A percentile compares a stretch with the other conserved stretches of the same genome.
Conservation (phyloP, 768 basidiomycete genomes). For the Boletus vermiculosoides region DNA sequence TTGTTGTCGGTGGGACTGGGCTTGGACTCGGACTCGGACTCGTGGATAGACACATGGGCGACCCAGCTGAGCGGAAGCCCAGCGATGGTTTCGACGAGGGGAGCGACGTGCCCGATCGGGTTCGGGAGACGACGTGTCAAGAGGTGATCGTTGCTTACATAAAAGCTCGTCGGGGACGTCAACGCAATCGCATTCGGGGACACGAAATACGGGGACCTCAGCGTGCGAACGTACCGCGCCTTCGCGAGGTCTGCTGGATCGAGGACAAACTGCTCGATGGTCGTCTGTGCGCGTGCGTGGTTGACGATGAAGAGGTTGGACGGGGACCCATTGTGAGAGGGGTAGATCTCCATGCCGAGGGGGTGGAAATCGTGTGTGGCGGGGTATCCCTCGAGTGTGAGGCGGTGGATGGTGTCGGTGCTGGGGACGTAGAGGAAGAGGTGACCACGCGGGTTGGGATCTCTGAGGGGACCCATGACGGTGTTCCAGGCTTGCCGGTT, state of each 20-base stretch:
- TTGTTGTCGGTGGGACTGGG: conserved; percentile 19
- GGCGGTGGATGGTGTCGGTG: conserved; percentile 33
- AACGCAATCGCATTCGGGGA: conserved; percentile 68
- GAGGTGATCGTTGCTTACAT: conserved; percentile 70
- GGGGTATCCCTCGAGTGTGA: conserved; percentile 55
- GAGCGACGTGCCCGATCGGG: conserved; percentile 46
- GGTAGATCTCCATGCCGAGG: conserved; percentile 60
- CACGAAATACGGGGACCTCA: conserved; percentile 55
- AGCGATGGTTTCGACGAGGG: conserved; percentile 54
- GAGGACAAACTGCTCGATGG: conserved; percentile 67
- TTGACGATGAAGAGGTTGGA: conserved; percentile 68
- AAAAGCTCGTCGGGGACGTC: conserved; percentile 66
- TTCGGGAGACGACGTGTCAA: conserved; percentile 60
- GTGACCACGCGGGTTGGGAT: conserved; percentile 57
- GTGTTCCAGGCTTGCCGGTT: conserved; percentile 67
- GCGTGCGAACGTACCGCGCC: conserved; percentile 58
- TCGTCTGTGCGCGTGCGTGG: conserved; percentile 58
- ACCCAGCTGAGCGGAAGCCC: conserved; percentile 61
- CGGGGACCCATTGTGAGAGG: conserved; percentile 44
- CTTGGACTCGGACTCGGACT: conserved; percentile 5
- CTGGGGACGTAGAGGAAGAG: conserved; percentile 54
- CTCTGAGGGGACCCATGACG: conserved; percentile 64
- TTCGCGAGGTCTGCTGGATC: conserved; percentile 41
- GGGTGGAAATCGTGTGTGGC: conserved; percentile 65
- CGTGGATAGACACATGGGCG: conserved; percentile 49